Evolutionary conservation across 1,284 basidiomycete species (phyloP).

Genomic region (Stygiomarasmius scandens): DNA sequence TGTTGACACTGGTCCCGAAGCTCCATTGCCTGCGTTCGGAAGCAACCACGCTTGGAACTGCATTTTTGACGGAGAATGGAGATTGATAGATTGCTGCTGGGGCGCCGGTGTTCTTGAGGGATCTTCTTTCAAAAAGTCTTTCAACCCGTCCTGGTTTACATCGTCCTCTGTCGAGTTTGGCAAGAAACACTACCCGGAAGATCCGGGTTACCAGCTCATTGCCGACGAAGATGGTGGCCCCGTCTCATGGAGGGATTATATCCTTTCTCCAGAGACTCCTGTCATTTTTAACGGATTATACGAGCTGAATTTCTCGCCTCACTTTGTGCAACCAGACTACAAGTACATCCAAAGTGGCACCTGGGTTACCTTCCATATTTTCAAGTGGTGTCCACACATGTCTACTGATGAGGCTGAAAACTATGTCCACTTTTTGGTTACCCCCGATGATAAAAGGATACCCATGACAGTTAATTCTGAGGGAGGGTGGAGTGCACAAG

Average conservation of each 20-base stretch:
- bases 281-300: conserved; percentile 37
- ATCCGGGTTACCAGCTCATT: conserved; percentile 43
- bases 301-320: conserved; percentile 35
- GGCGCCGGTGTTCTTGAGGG: conserved; percentile 43
- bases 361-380: conserved; percentile 38
- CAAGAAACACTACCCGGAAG: conserved; percentile 43
- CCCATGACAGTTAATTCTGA: conserved; percentile 35
- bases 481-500: conserved; percentile 41
- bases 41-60: conserved; percentile 52
- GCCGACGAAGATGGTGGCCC: conserved; percentile 40
- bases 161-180: conserved; percentile 42
- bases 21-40: conserved; percentile 34
- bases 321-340: conserved; percentile 36
- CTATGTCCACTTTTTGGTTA: conserved; percentile 39
- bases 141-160: conserved; percentile 43
- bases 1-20: conserved; percentile 29
- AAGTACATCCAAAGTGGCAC: conserved; percentile 35
- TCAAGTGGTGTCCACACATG: conserved; percentile 49
- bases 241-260: conserved; percentile 46
- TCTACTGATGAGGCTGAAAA: conserved; percentile 42
- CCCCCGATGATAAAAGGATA: conserved; percentile 33
- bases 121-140: conserved; percentile 32
- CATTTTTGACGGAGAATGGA: conserved; percentile 44
- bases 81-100: conserved; percentile 48
- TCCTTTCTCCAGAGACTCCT: conserved; percentile 39